Percentiles rank a stretch among this genome's conserved stretches.
phyloP scores from a whole-genome alignment of 2,329 filamentous ascomycete species.

The Curvularia sp. region DNA sequence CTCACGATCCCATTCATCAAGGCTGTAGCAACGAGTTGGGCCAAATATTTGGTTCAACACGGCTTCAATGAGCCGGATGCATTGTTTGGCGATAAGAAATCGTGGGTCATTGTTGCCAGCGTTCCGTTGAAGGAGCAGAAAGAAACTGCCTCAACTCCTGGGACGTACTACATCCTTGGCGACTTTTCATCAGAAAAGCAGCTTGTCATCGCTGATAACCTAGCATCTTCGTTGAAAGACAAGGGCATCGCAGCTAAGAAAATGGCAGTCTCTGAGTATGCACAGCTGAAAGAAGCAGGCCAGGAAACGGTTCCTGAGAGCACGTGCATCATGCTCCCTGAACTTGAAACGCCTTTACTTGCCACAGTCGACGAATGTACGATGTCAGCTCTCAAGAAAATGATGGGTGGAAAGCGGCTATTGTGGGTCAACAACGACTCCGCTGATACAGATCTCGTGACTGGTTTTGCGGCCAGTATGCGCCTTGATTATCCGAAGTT shows the following conservation, averaged over 20 bases:
- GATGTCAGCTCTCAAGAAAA: not conserved
- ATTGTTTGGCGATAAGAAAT: not conserved
- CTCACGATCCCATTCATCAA: conserved; percentile 16
- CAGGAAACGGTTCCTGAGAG: not conserved
- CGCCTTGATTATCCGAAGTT: not conserved
- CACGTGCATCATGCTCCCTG: not conserved
- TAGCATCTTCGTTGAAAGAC: not conserved
- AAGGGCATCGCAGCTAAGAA: not conserved
- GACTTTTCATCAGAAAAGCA: not conserved
- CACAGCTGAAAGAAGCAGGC: not conserved
- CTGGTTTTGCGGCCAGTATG: not conserved
- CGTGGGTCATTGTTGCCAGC: not conserved
- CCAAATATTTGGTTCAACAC: conserved; percentile 15
- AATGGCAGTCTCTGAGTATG: not conserved
- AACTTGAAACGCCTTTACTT: not conserved
- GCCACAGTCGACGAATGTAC: not conserved
- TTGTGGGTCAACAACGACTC: not conserved
- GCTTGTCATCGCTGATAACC: not conserved
- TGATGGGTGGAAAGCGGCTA: not conserved
- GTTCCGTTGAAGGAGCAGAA: not conserved
- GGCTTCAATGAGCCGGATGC: not conserved
- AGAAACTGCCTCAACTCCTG: not conserved
- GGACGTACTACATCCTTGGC: not conserved
- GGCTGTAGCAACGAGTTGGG: not conserved
- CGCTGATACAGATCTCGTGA: not conserved